A percentile compares a stretch with the other conserved stretches of the same genome.
These are phyloP conservation scores for Cairneyella variabilis DNA, from an alignment of 495 filamentous ascomycete genomes.

Conservation along the genomic window DNA sequence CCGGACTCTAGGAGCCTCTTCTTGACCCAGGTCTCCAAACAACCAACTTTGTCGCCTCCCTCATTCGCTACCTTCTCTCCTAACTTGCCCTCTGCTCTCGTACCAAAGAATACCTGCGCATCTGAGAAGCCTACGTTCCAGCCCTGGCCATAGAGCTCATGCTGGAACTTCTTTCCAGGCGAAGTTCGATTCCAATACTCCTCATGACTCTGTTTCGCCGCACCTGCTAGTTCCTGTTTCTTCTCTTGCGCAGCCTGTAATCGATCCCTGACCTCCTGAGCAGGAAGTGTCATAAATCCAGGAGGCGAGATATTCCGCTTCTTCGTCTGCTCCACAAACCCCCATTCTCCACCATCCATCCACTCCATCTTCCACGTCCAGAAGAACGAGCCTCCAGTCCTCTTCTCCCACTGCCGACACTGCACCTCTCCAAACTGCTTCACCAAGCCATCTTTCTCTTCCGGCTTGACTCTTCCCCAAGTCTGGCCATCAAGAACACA, in stretches of 20 bases:
- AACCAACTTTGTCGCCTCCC: slow-evolving; percentile 48
- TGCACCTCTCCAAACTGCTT: slow-evolving; percentile 44
- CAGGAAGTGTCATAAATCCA: slow-evolving; percentile 27
- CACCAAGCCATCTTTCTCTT: slow-evolving; percentile 30
- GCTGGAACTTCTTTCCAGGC: slow-evolving; percentile 40
- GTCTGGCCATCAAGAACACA: slow-evolving; percentile 42
- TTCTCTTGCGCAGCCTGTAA: slow-evolving; percentile 28
- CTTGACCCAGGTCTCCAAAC: slow-evolving; percentile 47
- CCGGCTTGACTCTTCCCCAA: slow-evolving; percentile 34
- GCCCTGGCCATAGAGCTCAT: slow-evolving; percentile 45
- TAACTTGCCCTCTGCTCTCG: slow-evolving; percentile 18
- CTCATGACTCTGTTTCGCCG: slow-evolving; percentile 32
- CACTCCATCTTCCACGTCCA: slow-evolving; percentile 54
- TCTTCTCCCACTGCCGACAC: slow-evolving; percentile 36
- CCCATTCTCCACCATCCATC: slow-evolving; percentile 53
- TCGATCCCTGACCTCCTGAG: slow-evolving; percentile 29
- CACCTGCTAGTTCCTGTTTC: slow-evolving; percentile 27
- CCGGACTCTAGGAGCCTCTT: slow-evolving; percentile 48
- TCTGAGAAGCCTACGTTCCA: slow-evolving; percentile 52
- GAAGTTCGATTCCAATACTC: slow-evolving; percentile 40
- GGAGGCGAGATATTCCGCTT: slow-evolving; percentile 37
- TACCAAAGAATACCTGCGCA: slow-evolving; percentile 42
- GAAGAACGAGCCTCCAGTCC: slow-evolving; percentile 46
- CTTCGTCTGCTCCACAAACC: slow-evolving; percentile 43
- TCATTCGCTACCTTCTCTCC: slow-evolving; percentile 11